Percentiles rank a stretch among this genome's conserved stretches.
phyloP scores from a whole-genome alignment of 169 alveolate species.

The Cryptosporidium ryanae region DNA sequence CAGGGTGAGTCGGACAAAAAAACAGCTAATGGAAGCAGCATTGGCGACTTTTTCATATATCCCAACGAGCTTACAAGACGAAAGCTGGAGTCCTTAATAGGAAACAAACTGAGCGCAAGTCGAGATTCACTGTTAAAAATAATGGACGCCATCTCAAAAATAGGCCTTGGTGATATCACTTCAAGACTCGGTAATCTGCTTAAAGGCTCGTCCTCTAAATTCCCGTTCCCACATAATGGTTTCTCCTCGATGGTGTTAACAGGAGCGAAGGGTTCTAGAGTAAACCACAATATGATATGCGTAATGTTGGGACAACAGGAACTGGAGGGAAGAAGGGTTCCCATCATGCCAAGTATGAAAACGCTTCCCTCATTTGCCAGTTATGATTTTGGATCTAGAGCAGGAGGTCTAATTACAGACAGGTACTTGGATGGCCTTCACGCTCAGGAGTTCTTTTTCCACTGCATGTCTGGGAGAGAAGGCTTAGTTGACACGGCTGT shows the following conservation, averaged over 20 bases:
- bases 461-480: conserved; percentile 99
- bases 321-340: conserved; percentile 96
- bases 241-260: conserved; percentile 97
- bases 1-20: background rate
- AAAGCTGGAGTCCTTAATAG: conserved; percentile 78
- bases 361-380: conserved; percentile 94
- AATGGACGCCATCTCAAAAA: conserved; percentile 65
- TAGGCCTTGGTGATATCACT: conserved; percentile 58
- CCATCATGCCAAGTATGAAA: conserved; percentile 93
- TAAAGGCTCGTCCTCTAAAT: conserved; percentile 68
- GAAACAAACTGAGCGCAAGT: conserved; percentile 78
- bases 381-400: conserved; percentile 95
- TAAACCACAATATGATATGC: conserved; percentile 93
- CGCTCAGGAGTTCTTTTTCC: conserved; percentile 98
- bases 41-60: conserved; percentile 73
- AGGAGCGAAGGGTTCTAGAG: conserved; percentile 97
- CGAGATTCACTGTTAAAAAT: conserved; percentile 41
- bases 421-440: conserved; percentile 96
- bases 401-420: conserved; percentile 96
- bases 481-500: conserved; percentile 99
- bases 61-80: conserved; percentile 80
- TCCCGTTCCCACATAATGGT: conserved; percentile 94
- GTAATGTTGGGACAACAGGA: conserved; percentile 95
- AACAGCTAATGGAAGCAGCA: background rate
- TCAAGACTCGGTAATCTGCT: conserved; percentile 52